Evolutionary conservation across 345 rosid species (phyloP).

Genomic region (Dipteronia sinensis): DNA sequence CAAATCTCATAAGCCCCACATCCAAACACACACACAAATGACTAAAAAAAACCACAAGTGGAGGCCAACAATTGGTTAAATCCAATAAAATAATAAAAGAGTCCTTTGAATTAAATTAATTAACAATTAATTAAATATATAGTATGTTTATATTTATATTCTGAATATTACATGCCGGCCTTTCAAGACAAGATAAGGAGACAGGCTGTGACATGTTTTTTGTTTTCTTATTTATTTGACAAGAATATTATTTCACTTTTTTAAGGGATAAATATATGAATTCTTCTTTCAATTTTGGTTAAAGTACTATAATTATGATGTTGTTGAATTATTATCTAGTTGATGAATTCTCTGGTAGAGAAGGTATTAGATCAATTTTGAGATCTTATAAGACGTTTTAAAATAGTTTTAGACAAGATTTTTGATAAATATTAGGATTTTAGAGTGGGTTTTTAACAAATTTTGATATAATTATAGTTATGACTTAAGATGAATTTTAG

Average conservation of each 20-base stretch:
- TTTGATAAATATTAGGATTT: no score
- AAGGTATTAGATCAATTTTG: background rate
- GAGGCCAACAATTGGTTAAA: constrained; percentile 30
- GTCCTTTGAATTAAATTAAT: no score
- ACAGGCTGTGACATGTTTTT: constrained; percentile 5
- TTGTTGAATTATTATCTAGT: background rate
- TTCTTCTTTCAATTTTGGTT: background rate
- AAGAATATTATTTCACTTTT: no score
- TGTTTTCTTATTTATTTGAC: background rate
- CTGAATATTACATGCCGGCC: constrained; percentile 17
- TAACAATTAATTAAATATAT: no score
- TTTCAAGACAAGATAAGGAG: constrained; percentile 37
- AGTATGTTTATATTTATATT: no score
- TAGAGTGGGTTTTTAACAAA: no score
- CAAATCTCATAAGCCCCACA: constrained; percentile 37
- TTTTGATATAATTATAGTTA: no score
- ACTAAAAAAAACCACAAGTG: constrained; percentile 14
- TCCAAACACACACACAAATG: constrained; percentile 4
- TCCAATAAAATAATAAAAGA: no score
- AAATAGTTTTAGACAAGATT: background rate
- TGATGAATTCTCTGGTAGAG: background rate
- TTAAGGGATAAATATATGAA: background rate
- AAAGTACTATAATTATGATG: no score
- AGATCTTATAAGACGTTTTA: no score
- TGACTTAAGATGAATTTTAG: no score